Conservation (phyloP, 2,329 filamentous ascomycete species). For the Sporothrix mexicana region DNA sequence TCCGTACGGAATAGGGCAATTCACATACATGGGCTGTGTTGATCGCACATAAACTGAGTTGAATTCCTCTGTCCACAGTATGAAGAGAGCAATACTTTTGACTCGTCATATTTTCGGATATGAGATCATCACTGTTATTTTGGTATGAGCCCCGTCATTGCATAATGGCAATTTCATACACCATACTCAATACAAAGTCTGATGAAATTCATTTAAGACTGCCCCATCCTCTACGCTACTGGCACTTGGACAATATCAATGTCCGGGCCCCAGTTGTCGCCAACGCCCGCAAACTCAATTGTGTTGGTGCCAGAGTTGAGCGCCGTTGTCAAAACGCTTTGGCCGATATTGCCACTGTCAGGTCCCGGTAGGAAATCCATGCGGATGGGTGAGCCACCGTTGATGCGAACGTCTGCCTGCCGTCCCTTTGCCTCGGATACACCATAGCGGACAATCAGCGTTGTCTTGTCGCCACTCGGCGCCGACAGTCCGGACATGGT, state of each 20-base stretch:
- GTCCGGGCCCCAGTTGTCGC: slow-evolving; percentile 54
- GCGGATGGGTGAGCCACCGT: slow-evolving; percentile 54
- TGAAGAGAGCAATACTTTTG: not conserved
- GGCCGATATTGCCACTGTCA: slow-evolving; percentile 50
- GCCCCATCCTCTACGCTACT: not conserved
- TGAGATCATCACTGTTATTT: not conserved
- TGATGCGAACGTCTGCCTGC: slow-evolving; percentile 61
- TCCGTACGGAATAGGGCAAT: too few relatives aligned
- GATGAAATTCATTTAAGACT: not conserved
- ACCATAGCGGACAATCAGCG: slow-evolving; percentile 61
- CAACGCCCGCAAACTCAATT: slow-evolving; percentile 52
- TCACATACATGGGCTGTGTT: too few relatives aligned
- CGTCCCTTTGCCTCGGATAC: slow-evolving; percentile 62
- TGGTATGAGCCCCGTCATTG: not conserved
- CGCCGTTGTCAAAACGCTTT: slow-evolving; percentile 55
- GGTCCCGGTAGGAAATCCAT: slow-evolving; percentile 62
- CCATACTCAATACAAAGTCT: not conserved
- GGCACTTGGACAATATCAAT: slow-evolving; percentile 61
- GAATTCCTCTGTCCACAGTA: not conserved
- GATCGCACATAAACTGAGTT: too few relatives aligned
- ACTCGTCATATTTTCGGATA: not conserved
- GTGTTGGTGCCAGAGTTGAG: slow-evolving; percentile 57
- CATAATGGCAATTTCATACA: not conserved
- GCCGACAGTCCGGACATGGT: slow-evolving; percentile 47
- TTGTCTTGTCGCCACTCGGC: slow-evolving; percentile 50